Conservation (phyloP, 2,329 filamentous ascomycete species). For the Chrysoporthe cubensis region DNA sequence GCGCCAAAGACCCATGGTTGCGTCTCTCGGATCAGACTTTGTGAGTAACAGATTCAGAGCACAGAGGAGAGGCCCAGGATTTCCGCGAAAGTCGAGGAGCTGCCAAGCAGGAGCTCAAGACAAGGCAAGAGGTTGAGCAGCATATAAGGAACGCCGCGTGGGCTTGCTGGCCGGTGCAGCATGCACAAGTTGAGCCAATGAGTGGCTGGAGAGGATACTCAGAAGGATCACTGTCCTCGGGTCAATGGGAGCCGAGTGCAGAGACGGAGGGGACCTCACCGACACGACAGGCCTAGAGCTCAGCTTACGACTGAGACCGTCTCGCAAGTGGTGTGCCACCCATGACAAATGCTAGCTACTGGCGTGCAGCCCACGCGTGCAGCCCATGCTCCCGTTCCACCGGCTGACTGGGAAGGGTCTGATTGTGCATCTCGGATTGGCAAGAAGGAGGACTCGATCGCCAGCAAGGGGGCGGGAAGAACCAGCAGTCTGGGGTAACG, state of each 20-base stretch:
- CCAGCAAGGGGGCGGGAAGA: too few relatives aligned
- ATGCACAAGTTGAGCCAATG: background rate
- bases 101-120: background rate
- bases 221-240: conserved; percentile 6
- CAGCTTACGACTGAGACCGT: background rate
- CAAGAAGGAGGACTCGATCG: background rate
- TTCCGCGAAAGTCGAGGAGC: background rate
- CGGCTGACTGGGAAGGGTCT: background rate
- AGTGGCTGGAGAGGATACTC: background rate
- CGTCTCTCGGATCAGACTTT: background rate
- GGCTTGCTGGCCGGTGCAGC: background rate
- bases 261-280: background rate
- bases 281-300: background rate
- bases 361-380: conserved; percentile 1
- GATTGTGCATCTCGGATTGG: background rate
- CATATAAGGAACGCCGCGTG: background rate
- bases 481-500: background rate
- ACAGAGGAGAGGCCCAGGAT: background rate
- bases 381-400: background rate
- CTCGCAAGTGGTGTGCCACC: background rate
- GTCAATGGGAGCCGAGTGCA: conserved; percentile 9
- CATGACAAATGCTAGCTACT: background rate
- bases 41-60: background rate
- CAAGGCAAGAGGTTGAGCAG: background rate
- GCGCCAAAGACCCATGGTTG: conserved; percentile 36